These are phyloP conservation scores for Pichia sp. DNA, from an alignment of 1,139 yeast genomes.

Conservation along the genomic window DNA sequence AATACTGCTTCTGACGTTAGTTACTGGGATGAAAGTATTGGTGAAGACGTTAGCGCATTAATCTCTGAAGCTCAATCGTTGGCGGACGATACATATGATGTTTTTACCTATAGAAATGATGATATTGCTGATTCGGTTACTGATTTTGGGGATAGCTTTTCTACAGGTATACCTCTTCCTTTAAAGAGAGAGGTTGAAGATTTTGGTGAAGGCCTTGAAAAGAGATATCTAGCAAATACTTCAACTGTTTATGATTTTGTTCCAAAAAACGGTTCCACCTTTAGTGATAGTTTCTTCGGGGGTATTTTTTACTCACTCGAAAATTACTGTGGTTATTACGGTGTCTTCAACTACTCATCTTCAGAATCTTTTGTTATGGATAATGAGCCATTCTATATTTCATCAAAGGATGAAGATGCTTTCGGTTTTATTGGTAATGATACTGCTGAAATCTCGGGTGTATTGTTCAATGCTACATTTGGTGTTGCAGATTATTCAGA, in stretches of 20 bases:
- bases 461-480: conserved; percentile 40
- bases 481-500: conserved; percentile 49
- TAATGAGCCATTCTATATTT: conserved; percentile 27
- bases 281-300: neutral
- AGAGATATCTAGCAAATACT: conserved; percentile 8
- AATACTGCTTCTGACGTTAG: neutral
- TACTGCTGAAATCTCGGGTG: conserved; percentile 34
- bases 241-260: neutral
- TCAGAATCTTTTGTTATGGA: conserved; percentile 43
- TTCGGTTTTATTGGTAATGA: conserved; percentile 32
- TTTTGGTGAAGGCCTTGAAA: neutral
- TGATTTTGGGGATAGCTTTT: conserved; percentile 4
- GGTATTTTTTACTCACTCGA: neutral
- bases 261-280: neutral
- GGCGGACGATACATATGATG: no score
- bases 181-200: conserved; percentile 8
- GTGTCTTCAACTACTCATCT: conserved; percentile 41
- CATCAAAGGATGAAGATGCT: conserved; percentile 50
- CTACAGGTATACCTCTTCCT: neutral
- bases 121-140: conserved; percentile 5
- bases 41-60: no score
- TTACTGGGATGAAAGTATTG: no score
- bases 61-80: no score
- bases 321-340: conserved; percentile 33
- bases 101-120: conserved; percentile 6